Evolutionary conservation across 192 early-diverging fungal species (phyloP).

Genomic region (Dissophora globulifera): DNA sequence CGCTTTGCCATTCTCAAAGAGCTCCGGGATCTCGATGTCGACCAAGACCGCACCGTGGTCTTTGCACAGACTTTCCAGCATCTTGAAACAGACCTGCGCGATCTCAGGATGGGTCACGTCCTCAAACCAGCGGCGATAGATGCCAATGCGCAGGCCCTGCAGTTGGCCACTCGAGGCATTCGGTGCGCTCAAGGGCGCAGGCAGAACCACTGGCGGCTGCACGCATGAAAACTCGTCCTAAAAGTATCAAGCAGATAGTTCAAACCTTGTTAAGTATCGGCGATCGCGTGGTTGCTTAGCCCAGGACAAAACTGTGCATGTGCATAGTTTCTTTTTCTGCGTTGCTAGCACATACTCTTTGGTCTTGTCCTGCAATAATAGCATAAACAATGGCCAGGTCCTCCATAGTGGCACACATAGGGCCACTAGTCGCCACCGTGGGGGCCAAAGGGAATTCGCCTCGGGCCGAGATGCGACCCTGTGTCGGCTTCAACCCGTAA

Average conservation of each 20-base stretch:
- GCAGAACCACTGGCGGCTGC: constrained; percentile 64
- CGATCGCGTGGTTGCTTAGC: no score
- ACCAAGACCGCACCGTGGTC: constrained; percentile 69
- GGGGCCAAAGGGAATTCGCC: constrained; percentile 66
- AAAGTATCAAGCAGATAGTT: neutral
- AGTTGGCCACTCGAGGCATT: constrained; percentile 39
- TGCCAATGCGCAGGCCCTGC: constrained; percentile 66
- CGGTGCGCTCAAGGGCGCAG: constrained; percentile 3
- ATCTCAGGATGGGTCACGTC: constrained; percentile 53
- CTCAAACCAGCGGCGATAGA: constrained; percentile 62
- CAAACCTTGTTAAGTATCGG: neutral
- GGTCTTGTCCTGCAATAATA: constrained; percentile 69
- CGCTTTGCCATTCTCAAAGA: constrained; percentile 64
- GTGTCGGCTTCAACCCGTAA: constrained; percentile 81
- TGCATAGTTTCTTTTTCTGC: no score
- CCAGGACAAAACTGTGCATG: no score
- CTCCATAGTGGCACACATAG: constrained; percentile 73
- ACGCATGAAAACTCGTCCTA: constrained; percentile 58
- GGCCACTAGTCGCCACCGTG: constrained; percentile 70
- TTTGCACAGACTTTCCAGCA: constrained; percentile 47
- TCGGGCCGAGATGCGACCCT: constrained; percentile 64
- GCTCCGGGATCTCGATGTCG: constrained; percentile 68
- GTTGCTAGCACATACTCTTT: constrained; percentile 43
- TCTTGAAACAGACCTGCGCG: constrained; percentile 31
- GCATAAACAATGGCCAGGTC: constrained; percentile 75